Base-by-base conservation (phyloP, 2,329 filamentous ascomycete genomes). In the Chalaropsis ovoidea region DNA sequence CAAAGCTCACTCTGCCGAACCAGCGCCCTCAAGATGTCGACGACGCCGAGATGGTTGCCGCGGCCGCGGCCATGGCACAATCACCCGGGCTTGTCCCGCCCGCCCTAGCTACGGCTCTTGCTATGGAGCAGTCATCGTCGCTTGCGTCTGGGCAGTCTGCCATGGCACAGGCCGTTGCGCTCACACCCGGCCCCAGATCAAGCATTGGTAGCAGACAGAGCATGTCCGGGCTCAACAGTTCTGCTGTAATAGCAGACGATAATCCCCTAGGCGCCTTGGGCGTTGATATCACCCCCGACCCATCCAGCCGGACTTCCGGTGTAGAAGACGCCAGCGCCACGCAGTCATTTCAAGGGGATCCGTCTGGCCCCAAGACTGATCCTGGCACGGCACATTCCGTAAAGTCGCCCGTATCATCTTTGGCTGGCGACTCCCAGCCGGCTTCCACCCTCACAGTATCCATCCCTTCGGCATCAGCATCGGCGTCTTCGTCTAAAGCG, bases 21-120 rank as follows among this genome's bases (percentile, higher is more conserved):
- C 76, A 75, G 67, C 56, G 71, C 63, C 62, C 75, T 63, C 68
- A 75, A 68, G 69, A 79, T 70, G 71, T 75, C 71, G 72, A 80
- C 70, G 74, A 81, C 71, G 69, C 74, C 70, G 74, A 79, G 72
- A 70, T 74, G 74, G 71, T 67, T 6, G 66, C 66, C 6, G 66
- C 66, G 17, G 66, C 66, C 8, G 66, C 66, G 75, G 1, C 69
- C 74, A 6, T 67, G 76, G 3, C 76, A 78, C 62, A 74, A 45
- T 65, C 62, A 8, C 66, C 66, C 1, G 66, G 66, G 15, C 47
- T 67, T 62, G 62, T 62, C 35, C 66, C 65, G 11, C 73, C 10
- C 70, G 72, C 8, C 73, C 73, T 68, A 69, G 70, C n/a, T 72
- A 74, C 45, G 75, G 70, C 27, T 70, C 72, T 19, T 77, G 76